phyloP scores from a whole-genome alignment of 1,139 yeast genomes.

The Candida sp. region DNA sequence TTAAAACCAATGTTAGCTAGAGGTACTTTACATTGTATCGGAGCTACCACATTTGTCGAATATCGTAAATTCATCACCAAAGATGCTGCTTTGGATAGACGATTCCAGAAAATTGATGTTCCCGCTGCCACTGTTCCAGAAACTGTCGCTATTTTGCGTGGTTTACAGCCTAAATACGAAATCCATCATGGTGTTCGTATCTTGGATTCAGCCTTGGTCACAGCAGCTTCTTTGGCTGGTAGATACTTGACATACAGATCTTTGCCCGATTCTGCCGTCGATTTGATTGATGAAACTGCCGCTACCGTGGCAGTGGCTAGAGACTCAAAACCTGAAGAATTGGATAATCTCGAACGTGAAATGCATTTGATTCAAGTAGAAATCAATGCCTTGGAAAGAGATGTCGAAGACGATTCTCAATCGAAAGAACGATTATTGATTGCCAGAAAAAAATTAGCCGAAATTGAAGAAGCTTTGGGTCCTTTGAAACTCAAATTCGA shows the following conservation, averaged over 20 bases:
- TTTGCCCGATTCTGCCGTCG: conserved; percentile 97
- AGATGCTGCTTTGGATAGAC: conserved; percentile 98
- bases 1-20: conserved; percentile 97
- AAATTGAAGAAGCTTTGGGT: conserved; percentile 75
- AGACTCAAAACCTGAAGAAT: conserved; percentile 96
- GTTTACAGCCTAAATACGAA: conserved; percentile 93
- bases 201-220: conserved; percentile 88
- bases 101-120: conserved; percentile 96
- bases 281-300: conserved; percentile 93
- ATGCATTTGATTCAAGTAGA: conserved; percentile 90
- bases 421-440: conserved; percentile 82
- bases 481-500: conserved; percentile 86
- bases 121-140: conserved; percentile 92
- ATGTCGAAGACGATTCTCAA: conserved; percentile 81
- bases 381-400: conserved; percentile 95
- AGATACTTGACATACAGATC: conserved; percentile 94
- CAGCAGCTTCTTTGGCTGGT: conserved; percentile 95
- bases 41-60: conserved; percentile 96
- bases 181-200: conserved; percentile 98
- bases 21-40: conserved; percentile 94
- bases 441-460: conserved; percentile 79
- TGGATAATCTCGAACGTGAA: conserved; percentile 91
- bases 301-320: conserved; percentile 98
- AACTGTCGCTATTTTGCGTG: conserved; percentile 94
- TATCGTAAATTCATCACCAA: conserved; percentile 90